Base-by-base conservation (phyloP, 805 yeast species). In the Starmera pachycereana region DNA sequence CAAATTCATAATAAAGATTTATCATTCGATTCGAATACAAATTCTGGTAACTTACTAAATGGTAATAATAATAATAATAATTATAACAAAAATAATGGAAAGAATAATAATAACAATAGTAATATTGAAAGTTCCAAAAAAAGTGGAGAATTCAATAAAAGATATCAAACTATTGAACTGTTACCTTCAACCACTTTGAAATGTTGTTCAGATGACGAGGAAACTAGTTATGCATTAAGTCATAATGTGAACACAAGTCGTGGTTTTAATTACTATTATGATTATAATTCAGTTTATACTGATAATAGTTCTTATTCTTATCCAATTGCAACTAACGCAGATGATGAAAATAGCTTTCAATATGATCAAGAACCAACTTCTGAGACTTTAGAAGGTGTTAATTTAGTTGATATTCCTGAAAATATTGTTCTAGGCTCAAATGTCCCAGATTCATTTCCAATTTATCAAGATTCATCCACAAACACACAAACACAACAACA, bases 111-210 rank as follows among this genome's bases (percentile, higher is more conserved):
- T 6, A 40, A 28, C 8, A n/a, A 12, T 10, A 39, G 31, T 19
- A 36, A 36, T 2, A 35, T 13, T 10, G 35, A 14, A n/a, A 56
- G 37, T 31, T 22, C 43, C 7, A 42, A 37, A 13, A 36, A 25
- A 9, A 34, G 32, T 16, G 33, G 34, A 31, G 32, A 42, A 4
- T 3, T 18, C 14, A 16, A 22, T 12, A 11, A 13, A 6, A 35
- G 30, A 44, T 54, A 57, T 45, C 72, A 73, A 35, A 82, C 86
- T 10, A 88, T 89, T 46, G 87, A 86, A 31, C 66, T 77, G 35
- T 62, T 90, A 39, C 97, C 97, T 3, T 79, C 96, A 2, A 88
- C 97, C 0, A 78, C 86, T 0, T 71, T 90, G 40, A 88, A 89
- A 55, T 76, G 76, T 55, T 85, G 86, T 8, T 75, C 83, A 40